Base-by-base conservation (phyloP, 2,329 filamentous ascomycete species). In the Myriangium duriaei region DNA sequence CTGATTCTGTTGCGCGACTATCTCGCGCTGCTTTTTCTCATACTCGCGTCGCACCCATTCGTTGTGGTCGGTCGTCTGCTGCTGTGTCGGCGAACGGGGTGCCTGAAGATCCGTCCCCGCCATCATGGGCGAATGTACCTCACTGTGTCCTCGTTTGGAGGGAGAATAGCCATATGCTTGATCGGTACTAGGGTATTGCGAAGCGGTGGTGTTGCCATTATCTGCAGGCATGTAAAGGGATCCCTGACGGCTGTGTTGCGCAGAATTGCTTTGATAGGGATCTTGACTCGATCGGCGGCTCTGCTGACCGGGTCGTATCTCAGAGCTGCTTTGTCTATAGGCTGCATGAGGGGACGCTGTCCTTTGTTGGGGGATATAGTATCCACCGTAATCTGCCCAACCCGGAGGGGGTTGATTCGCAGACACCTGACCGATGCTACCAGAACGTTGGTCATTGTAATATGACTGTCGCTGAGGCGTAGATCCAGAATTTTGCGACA, bases 281-380 rank as follows among this genome's bases (percentile, higher is more conserved):
- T 26, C 21, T 7, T 7, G n/a, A n/a, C 21, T 26, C n/a, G 21
- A 7, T n/a, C 21, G 7, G 7, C 21, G 21, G 21, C 21, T 26
- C n/a, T 26, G 21, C 21, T 26, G 21, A 7, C 21, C 21, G 7
- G 21, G 21, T 7, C 21, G 21, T 26, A 7, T 7, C 7, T 26
- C 21, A n/a, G n/a, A 7, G n/a, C 21, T 26, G 21, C 21, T 26
- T n/a, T 26, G 21, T 26, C 21, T 26, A n/a, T 26, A n/a, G 7
- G 21, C 7, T 24, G 17, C 26, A 33, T 18, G 36, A 32, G 5
- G 16, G 18, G 2, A 32, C 29, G n/a, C 26, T 6, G 9, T 32
- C 12, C 7, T 7, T 15, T 5, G 35, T 10, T 38, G 26, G 7
- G 36, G 36, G n/a, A 39, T 39, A 17, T 39, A 39, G n/a, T 39